Base-by-base conservation (phyloP, 2,329 filamentous ascomycete genomes). In the Alternaria conjuncta region DNA sequence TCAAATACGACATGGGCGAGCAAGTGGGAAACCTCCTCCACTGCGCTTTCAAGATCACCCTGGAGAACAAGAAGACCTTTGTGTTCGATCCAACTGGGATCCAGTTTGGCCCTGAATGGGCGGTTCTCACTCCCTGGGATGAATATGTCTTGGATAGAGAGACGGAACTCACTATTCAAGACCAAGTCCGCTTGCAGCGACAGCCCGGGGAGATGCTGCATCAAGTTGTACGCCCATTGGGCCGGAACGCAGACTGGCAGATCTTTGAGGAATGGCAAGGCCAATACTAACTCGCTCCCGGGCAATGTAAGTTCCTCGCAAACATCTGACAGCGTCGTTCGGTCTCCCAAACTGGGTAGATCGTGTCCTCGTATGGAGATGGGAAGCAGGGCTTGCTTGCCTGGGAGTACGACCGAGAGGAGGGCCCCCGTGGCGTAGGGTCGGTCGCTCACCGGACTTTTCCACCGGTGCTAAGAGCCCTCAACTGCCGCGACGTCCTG, bases 81-180 rank as follows among this genome's bases (percentile, higher is more conserved):
- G 56, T 68, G 53, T 66, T 70, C 41, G 70, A 72, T 44, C 66
- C 68, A 0, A 72, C 70, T 1, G 68, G 70, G 4, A 46, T 65
- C 4, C 70, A 72, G 21, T 68, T 68, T 26, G 68, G 66, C 2
- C 53, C 62, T 4, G 45, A 64, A 6, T 71, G 68, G 70, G 56
- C 63, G 8, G n/a, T 71, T 3, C 47, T 68, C 10, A 45, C 57
- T 18, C 50, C 36, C 6, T 36, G 11, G 13, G 7, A 30, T 6
- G 36, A 36, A 4, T 67, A 63, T 26, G 21, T 36, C 8, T 18
- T 13, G n/a, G 12, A 36, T 20, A 12, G 18, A 23, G 21, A 26
- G 15, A n/a, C 13, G 32, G 15, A 15, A 3, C 32, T 36, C 32
- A 36, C 32, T 36, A 15, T 36, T 36, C 15, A 15, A n/a, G 32